phyloP scores from a whole-genome alignment of 495 filamentous ascomycete species.

The Tetracladium setigerum region DNA sequence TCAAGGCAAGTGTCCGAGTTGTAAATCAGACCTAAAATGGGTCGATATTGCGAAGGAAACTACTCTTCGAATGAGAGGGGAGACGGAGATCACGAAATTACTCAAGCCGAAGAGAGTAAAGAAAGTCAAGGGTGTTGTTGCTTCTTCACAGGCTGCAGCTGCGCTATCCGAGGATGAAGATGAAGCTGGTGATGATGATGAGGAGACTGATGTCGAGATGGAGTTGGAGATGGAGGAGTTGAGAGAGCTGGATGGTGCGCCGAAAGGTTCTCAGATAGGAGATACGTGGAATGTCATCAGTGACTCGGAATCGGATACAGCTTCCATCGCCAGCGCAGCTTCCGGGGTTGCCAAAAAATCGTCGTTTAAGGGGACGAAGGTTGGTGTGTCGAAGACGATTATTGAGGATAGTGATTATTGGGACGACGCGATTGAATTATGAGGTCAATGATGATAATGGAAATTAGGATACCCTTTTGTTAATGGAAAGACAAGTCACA shows the following conservation, averaged over 20 bases:
- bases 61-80: slow-evolving; percentile 59
- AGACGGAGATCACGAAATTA: slow-evolving; percentile 55
- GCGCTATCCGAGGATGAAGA: slow-evolving; percentile 13
- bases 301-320: slow-evolving; percentile 25
- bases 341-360: slow-evolving; percentile 28
- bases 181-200: slow-evolving; percentile 20
- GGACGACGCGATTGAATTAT: slow-evolving; percentile 30
- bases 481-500: too few species aligned
- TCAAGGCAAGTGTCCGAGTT: slow-evolving; percentile 65
- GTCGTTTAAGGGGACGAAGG: slow-evolving; percentile 13
- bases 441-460: too few species aligned
- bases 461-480: too few species aligned
- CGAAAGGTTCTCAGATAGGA: slow-evolving; percentile 19
- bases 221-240: slow-evolving; percentile 17
- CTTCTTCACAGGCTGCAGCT: slow-evolving; percentile 6
- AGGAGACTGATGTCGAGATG: slow-evolving; percentile 10
- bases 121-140: slow-evolving; percentile 2
- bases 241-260: slow-evolving; percentile 12
- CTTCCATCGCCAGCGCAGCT: slow-evolving; percentile 23
- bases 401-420: slow-evolving; percentile 60
- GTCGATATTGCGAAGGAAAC: slow-evolving; percentile 73
- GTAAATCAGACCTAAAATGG: slow-evolving; percentile 59
- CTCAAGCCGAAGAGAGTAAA: slow-evolving; percentile 39
- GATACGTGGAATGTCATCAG: slow-evolving; percentile 16
- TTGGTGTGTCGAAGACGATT: slow-evolving; percentile 28